Evolutionary conservation across 2,329 filamentous ascomycete genomes (phyloP).

Genomic region (Paraphaeosphaeria sporulosa): DNA sequence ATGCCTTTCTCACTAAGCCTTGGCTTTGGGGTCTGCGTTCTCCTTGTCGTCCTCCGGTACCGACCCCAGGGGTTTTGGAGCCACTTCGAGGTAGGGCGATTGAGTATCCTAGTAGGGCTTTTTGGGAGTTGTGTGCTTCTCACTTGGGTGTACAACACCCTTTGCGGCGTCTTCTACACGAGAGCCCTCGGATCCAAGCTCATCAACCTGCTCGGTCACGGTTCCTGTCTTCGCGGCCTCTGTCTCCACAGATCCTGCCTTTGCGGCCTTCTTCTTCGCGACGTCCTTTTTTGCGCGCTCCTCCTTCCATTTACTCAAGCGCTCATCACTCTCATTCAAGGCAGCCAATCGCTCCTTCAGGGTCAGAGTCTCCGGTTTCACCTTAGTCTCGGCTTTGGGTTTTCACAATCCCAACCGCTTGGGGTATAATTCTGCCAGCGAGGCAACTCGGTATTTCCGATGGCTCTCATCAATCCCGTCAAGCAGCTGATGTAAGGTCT

Average conservation of each 20-base stretch:
- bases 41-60: neutral
- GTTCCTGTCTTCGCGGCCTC: too few relatives aligned
- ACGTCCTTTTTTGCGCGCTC: too few relatives aligned
- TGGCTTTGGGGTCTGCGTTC: neutral
- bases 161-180: neutral
- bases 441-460: neutral
- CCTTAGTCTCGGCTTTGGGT: neutral
- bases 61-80: neutral
- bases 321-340: neutral
- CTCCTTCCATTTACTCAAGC: too few relatives aligned
- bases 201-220: too few relatives aligned
- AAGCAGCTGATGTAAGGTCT: neutral
- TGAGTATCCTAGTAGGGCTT: neutral
- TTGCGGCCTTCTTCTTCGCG: too few relatives aligned
- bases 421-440: neutral
- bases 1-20: neutral
- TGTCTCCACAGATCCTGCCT: too few relatives aligned
- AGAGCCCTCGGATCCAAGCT: neutral
- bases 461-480: neutral
- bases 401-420: neutral
- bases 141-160: neutral
- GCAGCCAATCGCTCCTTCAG: neutral
- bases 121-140: neutral
- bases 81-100: neutral
- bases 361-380: neutral